Base-by-base conservation (phyloP, 331 rosid species). In the Quercus phellos region DNA sequence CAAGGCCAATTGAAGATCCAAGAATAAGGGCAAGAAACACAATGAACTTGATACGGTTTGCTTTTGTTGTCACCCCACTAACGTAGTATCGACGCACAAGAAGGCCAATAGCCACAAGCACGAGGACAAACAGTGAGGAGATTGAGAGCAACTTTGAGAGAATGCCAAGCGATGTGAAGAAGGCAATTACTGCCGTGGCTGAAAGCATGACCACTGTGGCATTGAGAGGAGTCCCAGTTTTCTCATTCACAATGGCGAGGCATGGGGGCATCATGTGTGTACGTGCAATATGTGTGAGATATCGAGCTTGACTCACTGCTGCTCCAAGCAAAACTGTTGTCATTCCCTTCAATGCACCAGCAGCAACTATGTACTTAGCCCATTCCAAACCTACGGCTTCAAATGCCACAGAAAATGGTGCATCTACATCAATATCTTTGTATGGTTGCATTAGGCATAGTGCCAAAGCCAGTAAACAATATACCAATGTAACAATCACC, bases 231-330 rank as follows among this genome's bases (percentile, higher is more conserved):
- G 97, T 94, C 19, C 92, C 94, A 0, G 93, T 86, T 10, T 58
- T 83, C 43, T 78, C 87, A 60, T 92, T 83, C 54, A 92, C 97
- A 10, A 80, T 69, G 17, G 0, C 95, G 7, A 94, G 86, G 90
- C 97, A 94, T 0, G 97, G 97, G 10, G 99, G 93, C 84, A 94
- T 68, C 98, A 92, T 88, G 83, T 94, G 99, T 3, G 97, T 89
- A 2, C 99, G 78, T 6, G 98, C 93, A 54, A 94, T 94, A 79
- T 94, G 99, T 0, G 98, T 94, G 10, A 94, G 80, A 22, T 92
- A 92, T 16, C 98, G 84, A 0, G 99, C 99, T 34, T 94, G 97
- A 3, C 98, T 97, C 9, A 94, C 94, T 0, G 91, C 96, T 1
- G 83, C 74, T 4, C 90, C 98, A 27, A 94, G 79, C 54, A 94